Conservation (phyloP, 2,329 filamentous ascomycete species). For the Elsinoe necatrix region DNA sequence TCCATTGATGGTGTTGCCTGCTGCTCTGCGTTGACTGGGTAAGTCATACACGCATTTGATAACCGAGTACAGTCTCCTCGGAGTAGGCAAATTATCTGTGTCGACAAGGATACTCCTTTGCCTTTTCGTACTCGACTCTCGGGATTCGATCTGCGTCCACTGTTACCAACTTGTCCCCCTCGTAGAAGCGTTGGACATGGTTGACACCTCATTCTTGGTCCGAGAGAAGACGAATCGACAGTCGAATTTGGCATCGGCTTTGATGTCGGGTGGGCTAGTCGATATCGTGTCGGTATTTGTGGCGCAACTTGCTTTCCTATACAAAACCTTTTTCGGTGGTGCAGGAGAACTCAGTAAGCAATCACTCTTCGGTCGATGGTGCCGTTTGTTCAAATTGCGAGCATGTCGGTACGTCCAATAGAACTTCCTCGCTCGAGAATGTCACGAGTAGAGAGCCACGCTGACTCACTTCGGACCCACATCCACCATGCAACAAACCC, state of each 20-base stretch:
- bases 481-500: too few relatives aligned
- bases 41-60: conserved; percentile 38
- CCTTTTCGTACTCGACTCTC: conserved; percentile 33
- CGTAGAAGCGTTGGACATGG: conserved; percentile 44
- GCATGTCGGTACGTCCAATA: too few relatives aligned
- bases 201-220: conserved; percentile 27
- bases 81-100: conserved; percentile 41
- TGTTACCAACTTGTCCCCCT: conserved; percentile 45
- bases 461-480: too few relatives aligned
- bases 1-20: conserved; percentile 29
- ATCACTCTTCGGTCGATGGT: too few relatives aligned
- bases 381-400: too few relatives aligned
- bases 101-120: conserved; percentile 36
- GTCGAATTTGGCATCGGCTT: conserved; percentile 41
- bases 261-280: conserved; percentile 33
- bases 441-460: too few relatives aligned
- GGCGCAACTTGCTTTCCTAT: too few relatives aligned
- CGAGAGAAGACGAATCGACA: conserved; percentile 30
- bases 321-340: too few relatives aligned
- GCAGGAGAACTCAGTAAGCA: too few relatives aligned
- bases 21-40: conserved; percentile 36
- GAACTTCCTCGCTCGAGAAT: too few relatives aligned
- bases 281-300: too few relatives aligned
- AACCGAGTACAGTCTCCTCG: conserved; percentile 41
- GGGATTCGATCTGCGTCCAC: conserved; percentile 39